Percentiles rank a stretch among this genome's conserved stretches.
Conservation (phyloP, 768 basidiomycete species). For the Rhodotorula taiwanensis region DNA sequence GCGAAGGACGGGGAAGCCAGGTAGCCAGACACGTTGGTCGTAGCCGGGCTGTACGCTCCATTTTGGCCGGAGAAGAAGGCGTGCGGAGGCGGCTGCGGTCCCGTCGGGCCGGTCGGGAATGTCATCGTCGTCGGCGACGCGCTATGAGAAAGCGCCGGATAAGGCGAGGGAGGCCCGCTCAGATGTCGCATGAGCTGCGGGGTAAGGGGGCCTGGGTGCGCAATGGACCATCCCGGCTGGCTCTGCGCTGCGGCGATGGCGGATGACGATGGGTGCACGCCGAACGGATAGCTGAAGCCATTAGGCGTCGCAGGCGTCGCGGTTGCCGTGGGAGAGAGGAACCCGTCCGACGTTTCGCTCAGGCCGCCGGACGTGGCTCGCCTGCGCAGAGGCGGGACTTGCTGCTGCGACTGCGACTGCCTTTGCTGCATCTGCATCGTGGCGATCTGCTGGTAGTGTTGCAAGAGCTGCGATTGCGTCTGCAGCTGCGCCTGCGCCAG, state of each 20-base stretch:
- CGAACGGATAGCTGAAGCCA: slow-evolving; percentile 10
- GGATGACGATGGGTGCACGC: too few relatives aligned
- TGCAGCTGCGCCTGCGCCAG: slow-evolving; percentile 20
- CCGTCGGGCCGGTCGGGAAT: neutral
- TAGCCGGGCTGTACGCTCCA: too few relatives aligned
- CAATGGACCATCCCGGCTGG: too few relatives aligned
- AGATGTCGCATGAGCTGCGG: too few relatives aligned
- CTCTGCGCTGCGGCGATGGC: too few relatives aligned
- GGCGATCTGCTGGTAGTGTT: slow-evolving; percentile 6
- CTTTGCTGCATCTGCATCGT: neutral
- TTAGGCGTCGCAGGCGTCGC: neutral
- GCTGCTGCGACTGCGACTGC: slow-evolving; percentile 1
- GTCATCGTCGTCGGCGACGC: slow-evolving; percentile 13
- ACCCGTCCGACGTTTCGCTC: slow-evolving; percentile 4
- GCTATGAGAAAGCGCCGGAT: neutral
- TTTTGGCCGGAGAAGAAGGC: too few relatives aligned
- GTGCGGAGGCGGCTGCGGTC: neutral
- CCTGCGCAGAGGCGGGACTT: neutral
- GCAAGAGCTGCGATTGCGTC: slow-evolving; percentile 10
- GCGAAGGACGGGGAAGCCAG: neutral
- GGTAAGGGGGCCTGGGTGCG: too few relatives aligned
- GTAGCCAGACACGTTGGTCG: neutral
- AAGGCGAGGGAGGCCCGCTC: neutral
- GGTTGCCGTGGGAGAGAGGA: neutral
- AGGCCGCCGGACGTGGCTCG: neutral